Base-by-base conservation (phyloP, 495 filamentous ascomycete species). In the Beverwykella pulmonaria region DNA sequence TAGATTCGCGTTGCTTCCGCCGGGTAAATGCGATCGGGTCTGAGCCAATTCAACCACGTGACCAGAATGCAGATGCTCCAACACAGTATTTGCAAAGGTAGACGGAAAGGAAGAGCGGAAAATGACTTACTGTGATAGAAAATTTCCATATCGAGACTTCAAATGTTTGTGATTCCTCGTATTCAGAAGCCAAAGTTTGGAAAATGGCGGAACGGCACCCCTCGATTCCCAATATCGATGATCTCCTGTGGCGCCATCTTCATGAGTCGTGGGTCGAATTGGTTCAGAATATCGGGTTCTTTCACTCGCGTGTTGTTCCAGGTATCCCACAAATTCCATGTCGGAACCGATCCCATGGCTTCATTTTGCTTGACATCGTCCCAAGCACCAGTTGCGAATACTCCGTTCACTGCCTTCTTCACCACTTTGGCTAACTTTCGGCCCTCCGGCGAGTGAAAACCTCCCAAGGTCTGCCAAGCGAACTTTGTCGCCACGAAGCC, bases 341-440 rank as follows among this genome's bases (percentile, higher is more conserved):
- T 5, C 12, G 32, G 23, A 10, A 1, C 26, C 22, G 50, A 30
- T n/a, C n/a, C n/a, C n/a, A 53, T 12, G 3, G 2, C 52, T 10
- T 12, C 30, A 30, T 5, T 34, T 26, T 22, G n/a, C 0, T 6
- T 8, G 2, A 12, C 19, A 52, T 47, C 46, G 20, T 58, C 54
- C 63, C 63, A 65, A n/a, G 55, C 63, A 14, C 63, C 54, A 30
- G 54, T 15, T 8, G 63, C 63, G 20, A 53, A 66, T 9, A 60
- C 50, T 12, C 41, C 52, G 10, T 32, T 29, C 1, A 25, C 29
- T 1, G 36, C 29, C 1, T 0, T 30, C 27, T 62, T 54, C 7
- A 67, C 65, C 12, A 62, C 32, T 14, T 36, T 27, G 22, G 65
- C 29, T 44, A 61, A 27, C 44, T n/a, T 55, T 10, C 57, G 44